A percentile compares a stretch with the other conserved stretches of the same genome.
Conservation (phyloP, 371 early-diverging fungal genomes). For the Scutellospora calospora region DNA sequence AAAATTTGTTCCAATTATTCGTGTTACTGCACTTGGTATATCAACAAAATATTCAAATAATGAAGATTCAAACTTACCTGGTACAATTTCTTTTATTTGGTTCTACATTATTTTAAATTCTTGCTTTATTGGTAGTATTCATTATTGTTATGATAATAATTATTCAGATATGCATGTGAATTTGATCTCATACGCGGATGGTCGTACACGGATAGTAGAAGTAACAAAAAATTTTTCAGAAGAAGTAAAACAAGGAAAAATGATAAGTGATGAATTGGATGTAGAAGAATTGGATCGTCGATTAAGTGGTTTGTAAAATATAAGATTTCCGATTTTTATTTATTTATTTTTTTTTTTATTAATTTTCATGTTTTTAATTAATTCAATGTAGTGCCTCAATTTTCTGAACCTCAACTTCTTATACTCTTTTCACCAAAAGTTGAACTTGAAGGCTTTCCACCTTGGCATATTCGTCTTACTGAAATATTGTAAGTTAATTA, state of each 20-base stretch:
- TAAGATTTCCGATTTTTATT: background rate
- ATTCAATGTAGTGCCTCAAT: constrained; percentile 22
- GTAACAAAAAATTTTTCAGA: constrained; percentile 20
- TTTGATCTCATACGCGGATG: constrained; percentile 36
- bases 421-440: constrained; percentile 66
- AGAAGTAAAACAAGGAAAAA: constrained; percentile 16
- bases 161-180: constrained; percentile 33
- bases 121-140: background rate
- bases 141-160: background rate
- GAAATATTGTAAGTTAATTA: constrained; percentile 62
- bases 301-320: constrained; percentile 20
- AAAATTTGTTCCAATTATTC: constrained; percentile 26
- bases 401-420: constrained; percentile 68
- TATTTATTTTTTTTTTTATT: background rate
- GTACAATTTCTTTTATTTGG: constrained; percentile 9
- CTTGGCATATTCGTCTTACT: constrained; percentile 71
- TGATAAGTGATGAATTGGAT: constrained; percentile 26
- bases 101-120: background rate
- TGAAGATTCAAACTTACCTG: background rate
- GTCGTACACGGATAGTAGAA: constrained; percentile 25
- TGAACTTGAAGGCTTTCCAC: constrained; percentile 69
- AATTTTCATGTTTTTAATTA: background rate
- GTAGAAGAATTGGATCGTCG: constrained; percentile 20
- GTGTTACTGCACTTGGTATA: background rate
- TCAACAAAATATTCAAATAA: background rate